Conservation (phyloP, 2,329 filamentous ascomycete species). For the Rhynchosporium graminicola region DNA sequence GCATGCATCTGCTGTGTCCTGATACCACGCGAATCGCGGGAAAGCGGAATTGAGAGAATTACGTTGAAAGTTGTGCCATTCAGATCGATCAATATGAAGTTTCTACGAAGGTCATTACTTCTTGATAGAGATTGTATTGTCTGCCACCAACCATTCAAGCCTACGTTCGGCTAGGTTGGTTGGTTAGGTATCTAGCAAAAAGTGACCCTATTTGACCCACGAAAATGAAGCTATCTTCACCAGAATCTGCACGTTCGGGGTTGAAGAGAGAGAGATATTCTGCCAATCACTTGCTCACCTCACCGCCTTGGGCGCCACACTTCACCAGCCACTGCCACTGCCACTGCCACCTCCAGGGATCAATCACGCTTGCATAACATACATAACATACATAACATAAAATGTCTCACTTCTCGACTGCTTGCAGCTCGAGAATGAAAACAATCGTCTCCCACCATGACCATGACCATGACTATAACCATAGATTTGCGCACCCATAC, state of each 20-base stretch:
- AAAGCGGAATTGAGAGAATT: background rate
- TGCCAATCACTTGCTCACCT: background rate
- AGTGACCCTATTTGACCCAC: too few relatives aligned
- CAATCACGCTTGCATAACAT: background rate
- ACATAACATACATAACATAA: too few relatives aligned
- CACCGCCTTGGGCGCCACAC: background rate
- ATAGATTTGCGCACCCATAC: background rate
- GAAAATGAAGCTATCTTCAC: too few relatives aligned
- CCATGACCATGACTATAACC: background rate
- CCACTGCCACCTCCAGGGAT: background rate
- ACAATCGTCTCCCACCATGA: slow-evolving; percentile 20
- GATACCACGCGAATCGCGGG: background rate
- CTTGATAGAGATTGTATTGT: too few relatives aligned
- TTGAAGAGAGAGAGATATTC: too few relatives aligned
- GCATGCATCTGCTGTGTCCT: background rate
- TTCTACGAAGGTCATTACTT: too few relatives aligned
- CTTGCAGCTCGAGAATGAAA: slow-evolving; percentile 20
- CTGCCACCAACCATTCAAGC: too few relatives aligned
- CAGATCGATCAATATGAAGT: too few relatives aligned
- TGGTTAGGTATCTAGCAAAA: too few relatives aligned
- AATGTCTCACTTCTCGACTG: background rate
- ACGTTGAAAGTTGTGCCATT: too few relatives aligned
- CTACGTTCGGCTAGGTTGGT: too few relatives aligned
- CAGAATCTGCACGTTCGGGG: too few relatives aligned
- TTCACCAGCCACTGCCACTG: background rate